Base-by-base conservation (phyloP, 2,329 filamentous ascomycete genomes). In the Drechslerella dactyloides region DNA sequence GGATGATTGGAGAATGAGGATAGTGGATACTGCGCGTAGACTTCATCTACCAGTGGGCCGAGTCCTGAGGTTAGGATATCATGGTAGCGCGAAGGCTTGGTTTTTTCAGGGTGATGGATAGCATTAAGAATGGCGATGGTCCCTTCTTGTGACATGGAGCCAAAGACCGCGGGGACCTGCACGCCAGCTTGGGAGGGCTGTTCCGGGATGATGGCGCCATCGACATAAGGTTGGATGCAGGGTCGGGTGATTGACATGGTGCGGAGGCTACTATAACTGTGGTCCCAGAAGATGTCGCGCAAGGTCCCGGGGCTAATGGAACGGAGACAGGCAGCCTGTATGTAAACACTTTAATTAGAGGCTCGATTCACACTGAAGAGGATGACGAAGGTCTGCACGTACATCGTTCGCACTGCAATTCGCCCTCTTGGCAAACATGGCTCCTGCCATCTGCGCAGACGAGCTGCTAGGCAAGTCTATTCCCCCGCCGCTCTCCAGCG, bases 401-500 rank as follows among this genome's bases (percentile, higher is more conserved):
- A 70, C 66, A 46, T 70, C 59, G 2, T 53, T 59, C 1, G 15
- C 15, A n/a, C 27, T 59, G 10, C 66, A 70, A 17, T 64, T 70
- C 2, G 48, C 59, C 7, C 30, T 33, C 2, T 15, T 15, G 4
- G 66, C 66, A 56, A 64, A 70, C 11, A 8, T n/a, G 1, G 59
- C 53, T 6, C 66, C 66, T 2, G 48, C 54, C 1, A 17, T 6
- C 11, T 70, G 66, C 8, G 66, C 66, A 1, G 66, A 59, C 4
- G 55, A 21, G 27, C 60, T 70, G 1, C 48, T 60, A 8, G 55
- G 54, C 30, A 64, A 59, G 11, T 59, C 40, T 10, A 40, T 13
- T 4, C 66, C 66, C 15, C 54, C 66, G 19, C 66, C 66, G n/a
- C 66, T 70, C 17, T 60, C 52, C 8, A 70, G 13, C 2, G 54